Conservation (phyloP, 257 asterid species). For the Solanum medicagineum region DNA sequence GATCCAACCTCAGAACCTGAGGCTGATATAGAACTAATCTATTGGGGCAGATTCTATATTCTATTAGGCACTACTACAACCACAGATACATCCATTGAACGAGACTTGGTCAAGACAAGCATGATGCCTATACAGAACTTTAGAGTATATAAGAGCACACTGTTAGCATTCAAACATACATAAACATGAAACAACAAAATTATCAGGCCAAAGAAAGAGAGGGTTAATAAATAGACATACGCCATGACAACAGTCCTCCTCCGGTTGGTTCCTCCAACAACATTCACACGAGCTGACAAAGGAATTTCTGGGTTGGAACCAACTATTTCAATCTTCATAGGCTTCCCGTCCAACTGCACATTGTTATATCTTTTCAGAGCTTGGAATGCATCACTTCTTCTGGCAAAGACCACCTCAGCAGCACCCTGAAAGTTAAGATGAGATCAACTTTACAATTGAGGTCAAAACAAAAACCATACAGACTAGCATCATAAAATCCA, state of each 20-base stretch:
- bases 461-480: background rate
- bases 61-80: background rate
- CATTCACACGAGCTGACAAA: slow-evolving; percentile 57
- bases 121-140: background rate
- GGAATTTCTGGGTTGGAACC: slow-evolving; percentile 43
- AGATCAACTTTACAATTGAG: background rate
- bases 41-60: background rate
- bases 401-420: slow-evolving; percentile 68
- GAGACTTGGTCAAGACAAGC: background rate
- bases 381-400: slow-evolving; percentile 78
- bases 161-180: background rate
- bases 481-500: background rate
- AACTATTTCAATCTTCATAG: slow-evolving; percentile 74
- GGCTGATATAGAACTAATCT: background rate
- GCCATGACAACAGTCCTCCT: slow-evolving; percentile 51
- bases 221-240: slow-evolving; percentile 24
- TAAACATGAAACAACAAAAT: background rate
- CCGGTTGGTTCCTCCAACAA: slow-evolving; percentile 53
- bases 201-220: background rate
- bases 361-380: slow-evolving; percentile 72
- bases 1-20: background rate
- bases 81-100: background rate
- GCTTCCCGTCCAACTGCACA: slow-evolving; percentile 81
- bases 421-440: slow-evolving; percentile 41
- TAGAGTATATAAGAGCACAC: background rate